Conservation (phyloP, 2,329 filamentous ascomycete species). For the Diaporthe capsici region DNA sequence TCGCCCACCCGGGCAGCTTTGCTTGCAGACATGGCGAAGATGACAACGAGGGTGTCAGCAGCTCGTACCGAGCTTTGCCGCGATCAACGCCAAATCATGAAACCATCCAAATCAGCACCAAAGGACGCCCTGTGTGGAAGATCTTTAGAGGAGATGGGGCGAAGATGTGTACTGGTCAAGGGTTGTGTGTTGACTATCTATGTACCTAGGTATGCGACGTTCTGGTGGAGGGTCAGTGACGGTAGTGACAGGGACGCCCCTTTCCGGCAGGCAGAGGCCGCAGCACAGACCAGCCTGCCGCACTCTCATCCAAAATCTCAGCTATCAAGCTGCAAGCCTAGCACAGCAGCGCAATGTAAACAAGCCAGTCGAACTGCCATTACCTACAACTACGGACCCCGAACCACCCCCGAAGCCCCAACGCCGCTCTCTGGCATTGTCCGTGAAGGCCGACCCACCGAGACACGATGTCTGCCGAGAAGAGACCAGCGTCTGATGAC, state of each 20-base stretch:
- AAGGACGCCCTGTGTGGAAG: neutral
- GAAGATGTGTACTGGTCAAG: neutral
- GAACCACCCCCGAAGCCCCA: neutral
- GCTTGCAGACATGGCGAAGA: constrained; percentile 66
- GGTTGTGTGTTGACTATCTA: constrained; percentile 11
- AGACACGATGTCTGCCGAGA: constrained; percentile 87
- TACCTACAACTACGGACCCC: neutral
- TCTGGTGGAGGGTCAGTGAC: constrained; percentile 18
- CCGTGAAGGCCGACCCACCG: constrained; percentile 38
- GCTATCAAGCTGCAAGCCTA: neutral
- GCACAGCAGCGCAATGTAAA: constrained; percentile 2
- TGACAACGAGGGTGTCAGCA: constrained; percentile 41
- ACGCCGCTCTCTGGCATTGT: constrained; percentile 2
- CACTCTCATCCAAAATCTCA: constrained; percentile 35
- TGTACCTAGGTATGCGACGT: constrained; percentile 23
- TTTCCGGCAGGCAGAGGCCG: constrained; percentile 36
- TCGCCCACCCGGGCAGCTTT: constrained; percentile 74
- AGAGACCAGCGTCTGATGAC: constrained; percentile 88
- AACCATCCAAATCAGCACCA: constrained; percentile 38
- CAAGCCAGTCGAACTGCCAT: neutral
- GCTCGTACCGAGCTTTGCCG: constrained; percentile 41
- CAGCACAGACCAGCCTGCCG: constrained; percentile 36
- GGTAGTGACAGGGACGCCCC: neutral
- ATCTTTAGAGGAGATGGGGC: neutral
- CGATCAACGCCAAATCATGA: constrained; percentile 40